Conservation (phyloP, 805 yeast species). For the Zygosaccharomyces lentus region DNA sequence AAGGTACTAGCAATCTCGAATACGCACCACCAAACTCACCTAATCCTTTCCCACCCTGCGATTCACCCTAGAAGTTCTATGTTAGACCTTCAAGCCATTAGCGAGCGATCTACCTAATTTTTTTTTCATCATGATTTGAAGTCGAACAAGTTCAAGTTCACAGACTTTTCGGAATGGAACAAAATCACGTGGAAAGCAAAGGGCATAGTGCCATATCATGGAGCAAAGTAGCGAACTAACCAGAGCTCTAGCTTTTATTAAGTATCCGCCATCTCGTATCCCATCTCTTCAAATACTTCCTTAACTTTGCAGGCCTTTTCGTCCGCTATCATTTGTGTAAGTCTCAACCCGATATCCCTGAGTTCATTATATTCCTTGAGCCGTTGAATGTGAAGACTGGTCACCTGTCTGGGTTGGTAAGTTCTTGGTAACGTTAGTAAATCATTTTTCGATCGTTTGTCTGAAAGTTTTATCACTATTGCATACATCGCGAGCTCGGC, state of each 20-base stretch:
- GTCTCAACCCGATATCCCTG: slow-evolving; percentile 54
- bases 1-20: neutral
- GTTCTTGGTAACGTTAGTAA: slow-evolving; percentile 6
- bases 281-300: slow-evolving; percentile 53
- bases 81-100: neutral
- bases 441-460: neutral
- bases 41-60: neutral
- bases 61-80: neutral
- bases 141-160: neutral
- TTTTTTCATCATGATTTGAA: neutral
- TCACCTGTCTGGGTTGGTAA: slow-evolving; percentile 39
- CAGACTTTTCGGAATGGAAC: neutral
- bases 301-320: slow-evolving; percentile 46
- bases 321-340: slow-evolving; percentile 58
- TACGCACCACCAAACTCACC: neutral
- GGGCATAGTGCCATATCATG: neutral
- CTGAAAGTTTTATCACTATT: neutral
- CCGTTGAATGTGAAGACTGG: slow-evolving; percentile 48
- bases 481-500: slow-evolving; percentile 15
- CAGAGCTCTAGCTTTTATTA: neutral
- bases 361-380: slow-evolving; percentile 59
- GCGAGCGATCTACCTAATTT: neutral
- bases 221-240: neutral
- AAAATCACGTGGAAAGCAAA: neutral
- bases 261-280: slow-evolving; percentile 27